Evolutionary conservation across 148 eudicot genomes (phyloP), one percentile per base, ranked within the genome.

Genomic region (Polygonum maritimum): DNA sequence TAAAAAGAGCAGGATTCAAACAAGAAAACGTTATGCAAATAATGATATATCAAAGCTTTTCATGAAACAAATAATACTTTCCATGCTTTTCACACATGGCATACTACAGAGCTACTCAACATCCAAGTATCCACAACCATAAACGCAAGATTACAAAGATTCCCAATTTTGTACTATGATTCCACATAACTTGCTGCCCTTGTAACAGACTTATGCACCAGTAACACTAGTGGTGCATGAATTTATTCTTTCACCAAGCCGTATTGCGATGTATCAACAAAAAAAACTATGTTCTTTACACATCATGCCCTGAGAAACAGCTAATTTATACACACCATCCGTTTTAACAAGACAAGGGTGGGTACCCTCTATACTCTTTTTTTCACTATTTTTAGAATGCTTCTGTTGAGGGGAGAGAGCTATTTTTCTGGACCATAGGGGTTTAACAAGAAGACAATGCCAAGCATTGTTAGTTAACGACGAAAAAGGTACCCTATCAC

Each of bases 401-500:
- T 31, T 65, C 41, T 65, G 71, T 35, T 67, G 71, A 13, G n/a
- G 33, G 2, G 16, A 63, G 4, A 63, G 40, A 63, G 69, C 69
- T 63, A 31, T 14, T 33, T 13, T 63, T 62, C 69, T 63, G 31
- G 31, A 26, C 31, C 31, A 26, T 26, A 26, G 31, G 31, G 31
- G 31, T 26, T 26, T 26, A 26, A 26, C 31, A 26, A 63, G 13
- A 39, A 14, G 71, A 65, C 2, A 5, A 65, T 47, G 54, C 6
- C 18, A 21, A 48, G 15, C 45, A 40, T 10, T 71, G 49, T 71
- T 39, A 18, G 33, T 75, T 22, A 75, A 40, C 60, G 62, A 38
- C 36, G 63, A 10, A 75, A 75, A 44, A 39, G n/a, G 77, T 52
- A 75, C 38, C 77, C 77, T 26, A 75, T 31, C 63, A 75, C 48